phyloP scores from a whole-genome alignment of 176 grass and related monocot genomes.

The Paspalum notatum region DNA sequence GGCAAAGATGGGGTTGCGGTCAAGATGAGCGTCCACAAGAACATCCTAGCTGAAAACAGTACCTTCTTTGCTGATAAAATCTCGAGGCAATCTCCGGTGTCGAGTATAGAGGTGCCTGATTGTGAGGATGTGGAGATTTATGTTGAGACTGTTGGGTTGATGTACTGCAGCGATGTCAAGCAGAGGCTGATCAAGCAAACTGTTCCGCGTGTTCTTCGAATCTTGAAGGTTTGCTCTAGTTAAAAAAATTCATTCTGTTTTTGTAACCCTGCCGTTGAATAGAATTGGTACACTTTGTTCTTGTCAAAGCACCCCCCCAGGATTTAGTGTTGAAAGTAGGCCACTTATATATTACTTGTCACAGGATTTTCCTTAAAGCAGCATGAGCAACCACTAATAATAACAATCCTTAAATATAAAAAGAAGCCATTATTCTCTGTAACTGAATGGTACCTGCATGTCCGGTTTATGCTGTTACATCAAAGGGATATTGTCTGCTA shows the following conservation, averaged over 20 bases:
- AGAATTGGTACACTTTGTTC: background rate
- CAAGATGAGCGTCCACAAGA: conserved; percentile 84
- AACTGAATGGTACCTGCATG: conserved; percentile 20
- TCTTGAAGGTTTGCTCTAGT: conserved; percentile 71
- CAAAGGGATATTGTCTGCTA: conserved; percentile 32
- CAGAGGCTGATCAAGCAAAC: conserved; percentile 82
- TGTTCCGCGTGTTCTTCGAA: conserved; percentile 72
- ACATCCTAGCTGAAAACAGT: conserved; percentile 71
- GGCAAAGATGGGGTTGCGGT: conserved; percentile 84
- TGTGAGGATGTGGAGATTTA: conserved; percentile 95
- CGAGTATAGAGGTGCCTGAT: conserved; percentile 64
- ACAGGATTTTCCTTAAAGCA: conserved; percentile 19
- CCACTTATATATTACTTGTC: background rate
- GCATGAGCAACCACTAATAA: background rate
- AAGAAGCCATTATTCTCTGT: background rate
- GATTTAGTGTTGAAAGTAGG: background rate
- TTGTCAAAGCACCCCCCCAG: background rate
- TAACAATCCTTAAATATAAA: background rate
- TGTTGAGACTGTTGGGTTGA: conserved; percentile 87
- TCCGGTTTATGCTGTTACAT: conserved; percentile 37
- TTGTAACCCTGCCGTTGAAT: background rate
- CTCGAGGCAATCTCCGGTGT: conserved; percentile 55
- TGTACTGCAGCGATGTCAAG: conserved; percentile 84
- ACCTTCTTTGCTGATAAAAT: conserved; percentile 79
- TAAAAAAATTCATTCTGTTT: background rate